A percentile compares a stretch with the other conserved stretches of the same genome.
phyloP scores from a whole-genome alignment of 2,329 filamentous ascomycete genomes.

The Diaporthe helianthi region DNA sequence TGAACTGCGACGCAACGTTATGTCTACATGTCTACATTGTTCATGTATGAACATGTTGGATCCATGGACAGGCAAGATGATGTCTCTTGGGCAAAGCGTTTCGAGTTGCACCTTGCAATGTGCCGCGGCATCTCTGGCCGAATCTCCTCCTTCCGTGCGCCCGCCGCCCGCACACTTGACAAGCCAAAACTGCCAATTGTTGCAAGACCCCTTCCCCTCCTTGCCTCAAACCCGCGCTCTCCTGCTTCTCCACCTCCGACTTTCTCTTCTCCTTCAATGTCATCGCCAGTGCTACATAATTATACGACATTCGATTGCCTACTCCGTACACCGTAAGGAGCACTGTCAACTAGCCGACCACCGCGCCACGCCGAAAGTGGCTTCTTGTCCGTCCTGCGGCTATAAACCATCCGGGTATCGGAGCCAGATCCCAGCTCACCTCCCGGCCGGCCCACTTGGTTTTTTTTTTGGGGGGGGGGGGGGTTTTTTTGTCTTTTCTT shows the following conservation, averaged over 20 bases:
- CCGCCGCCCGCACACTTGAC: no score
- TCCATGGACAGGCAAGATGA: neutral
- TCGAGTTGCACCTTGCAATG: neutral
- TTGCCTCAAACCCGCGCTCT: neutral
- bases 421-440: constrained; percentile 29
- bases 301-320: neutral
- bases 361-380: constrained; percentile 18
- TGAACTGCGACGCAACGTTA: neutral
- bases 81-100: no score
- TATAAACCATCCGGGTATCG: constrained; percentile 23
- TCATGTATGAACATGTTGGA: neutral
- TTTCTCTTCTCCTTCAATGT: neutral
- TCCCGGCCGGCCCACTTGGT: constrained; percentile 25
- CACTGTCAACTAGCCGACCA: constrained; percentile 3
- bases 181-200: constrained; percentile 5
- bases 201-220: neutral
- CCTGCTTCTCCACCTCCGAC: neutral
- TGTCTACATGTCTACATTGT: neutral
- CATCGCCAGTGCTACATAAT: neutral
- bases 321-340: no score
- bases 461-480: no score
- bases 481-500: no score
- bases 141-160: constrained; percentile 22
- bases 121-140: constrained; percentile 25
- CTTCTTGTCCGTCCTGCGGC: constrained; percentile 26